These are phyloP conservation scores for Erigeron canadensis DNA, from an alignment of 129 eudicot species.

Conservation along the genomic window DNA sequence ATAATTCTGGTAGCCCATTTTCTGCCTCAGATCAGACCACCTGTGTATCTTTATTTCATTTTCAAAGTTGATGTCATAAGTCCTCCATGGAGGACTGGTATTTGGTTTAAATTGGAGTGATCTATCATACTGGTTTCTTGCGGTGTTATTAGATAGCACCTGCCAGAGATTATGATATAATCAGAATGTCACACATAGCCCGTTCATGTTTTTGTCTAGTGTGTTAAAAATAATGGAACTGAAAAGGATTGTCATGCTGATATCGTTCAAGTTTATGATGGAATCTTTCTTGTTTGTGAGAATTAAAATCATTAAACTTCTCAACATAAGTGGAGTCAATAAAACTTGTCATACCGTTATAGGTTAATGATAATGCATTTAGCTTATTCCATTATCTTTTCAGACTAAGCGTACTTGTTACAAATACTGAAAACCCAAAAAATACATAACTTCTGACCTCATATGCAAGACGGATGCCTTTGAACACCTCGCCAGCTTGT, in stretches of 20 bases:
- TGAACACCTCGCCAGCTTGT: slow-evolving; percentile 70
- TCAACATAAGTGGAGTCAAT: background rate
- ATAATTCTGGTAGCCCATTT: slow-evolving; percentile 49
- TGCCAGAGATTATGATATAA: slow-evolving; percentile 26
- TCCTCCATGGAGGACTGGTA: slow-evolving; percentile 38
- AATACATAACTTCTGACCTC: slow-evolving; percentile 49
- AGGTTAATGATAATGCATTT: background rate
- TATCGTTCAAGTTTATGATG: background rate
- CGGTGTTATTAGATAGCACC: slow-evolving; percentile 58
- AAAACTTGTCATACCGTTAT: background rate
- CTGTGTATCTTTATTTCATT: slow-evolving; percentile 51
- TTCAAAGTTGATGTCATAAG: slow-evolving; percentile 43
- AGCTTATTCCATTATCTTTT: background rate
- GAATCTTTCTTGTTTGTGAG: background rate
- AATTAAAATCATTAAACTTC: background rate
- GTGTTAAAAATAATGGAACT: background rate
- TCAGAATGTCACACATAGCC: background rate
- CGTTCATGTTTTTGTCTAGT: too few species aligned
- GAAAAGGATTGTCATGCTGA: slow-evolving; percentile 4
- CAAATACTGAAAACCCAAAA: slow-evolving; percentile 1
- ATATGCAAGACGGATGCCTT: slow-evolving; percentile 71
- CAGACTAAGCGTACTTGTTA: background rate
- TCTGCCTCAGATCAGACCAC: slow-evolving; percentile 67
- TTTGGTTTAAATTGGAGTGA: slow-evolving; percentile 39
- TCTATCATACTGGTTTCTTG: slow-evolving; percentile 66